Base-by-base conservation (phyloP, 495 filamentous ascomycete species). In the Opeltia flavorubescens region DNA sequence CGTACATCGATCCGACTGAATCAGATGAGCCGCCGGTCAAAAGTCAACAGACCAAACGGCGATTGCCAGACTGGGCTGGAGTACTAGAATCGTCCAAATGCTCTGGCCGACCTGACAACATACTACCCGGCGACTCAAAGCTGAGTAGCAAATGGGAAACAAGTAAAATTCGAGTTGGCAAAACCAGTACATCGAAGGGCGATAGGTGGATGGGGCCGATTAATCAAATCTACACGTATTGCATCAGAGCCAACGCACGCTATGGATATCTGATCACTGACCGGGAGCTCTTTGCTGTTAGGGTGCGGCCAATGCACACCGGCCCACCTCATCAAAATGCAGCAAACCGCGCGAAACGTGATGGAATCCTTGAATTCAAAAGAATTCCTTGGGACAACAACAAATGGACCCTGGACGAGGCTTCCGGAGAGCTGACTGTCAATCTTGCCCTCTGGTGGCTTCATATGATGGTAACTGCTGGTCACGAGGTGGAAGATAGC, bases 241-340 rank as follows among this genome's bases (percentile, higher is more conserved):
- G 51, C 28, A 30, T 43, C 34, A 39, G 23, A 33, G 40, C 51
- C 13, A 46, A 50, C 23, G 47, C 43, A 2, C 51, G 42, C 8
- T 53, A 53, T 20, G 51, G 51, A 21, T 50, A 53, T 20, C 40
- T 50, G 5, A 49, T 53, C 26, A 53, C 51, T 11, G 41, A 50
- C 18, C 6, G 43, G 27, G 47, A 46, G 21, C 33, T 50, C 9
- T 30, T 53, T n/a, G 47, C 34, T n/a, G 8, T 53, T 13, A 30
- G 33, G 6, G 17, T 53, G 11, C 33, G 47, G 4, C 38, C 18
- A 21, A 29, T 30, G 2, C 11, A 18, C 8, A 41, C 8, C 8
- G 18, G 18, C 38, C 11, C 38, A 8, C 38, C 38, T 9, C 9
- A 41, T 8, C 11, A 18, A 8, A 20, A 41, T 8, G 11, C 21